Base-by-base conservation (phyloP, 352 stramenopile species). In the Elongisporangium prolatum region DNA sequence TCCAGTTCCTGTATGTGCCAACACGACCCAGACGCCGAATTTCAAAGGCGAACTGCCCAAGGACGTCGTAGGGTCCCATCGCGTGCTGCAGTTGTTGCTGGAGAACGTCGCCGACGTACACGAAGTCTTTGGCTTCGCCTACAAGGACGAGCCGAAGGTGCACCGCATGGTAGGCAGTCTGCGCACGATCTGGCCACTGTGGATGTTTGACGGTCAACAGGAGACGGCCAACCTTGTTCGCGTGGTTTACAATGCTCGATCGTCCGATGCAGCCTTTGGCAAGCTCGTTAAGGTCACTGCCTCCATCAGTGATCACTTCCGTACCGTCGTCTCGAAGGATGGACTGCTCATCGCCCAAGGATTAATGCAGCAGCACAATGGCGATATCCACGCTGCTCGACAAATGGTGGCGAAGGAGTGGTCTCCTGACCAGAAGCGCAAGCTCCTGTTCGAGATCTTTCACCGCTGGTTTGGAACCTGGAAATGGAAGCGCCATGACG, bases 201-300 rank as follows among this genome's bases (percentile, higher is more conserved):
- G 84, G 81, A 90, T 93, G 77, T 77, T 84, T 49, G 78, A 88
- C 48, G 74, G 74, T 3, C 71, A 79, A 37, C 75, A 86, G 48
- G 84, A 93, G 57, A 70, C 68, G 18, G 71, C 67, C 34, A 63
- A 59, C 14, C 67, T 93, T 18, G 80, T 93, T 8, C 82, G 83
- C 25, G 84, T 90, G 25, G 51, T 93, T 9, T 91, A 74, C 56
- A 73, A 81, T 49, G 64, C 71, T 7, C 75, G 81, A 10, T 80
- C 75, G 2, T 89, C 81, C 0, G 80, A 93, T 28, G 64, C 78
- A 9, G 77, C 77, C 20, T 90, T 91, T 25, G 67, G 67, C 13
- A 75, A 72, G 13, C 74, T 91, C 24, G 72, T 91, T 40, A 85
- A 84, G n/a, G 74, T 90, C 38, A 67, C 75, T 0, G 58, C 72